phyloP scores from a whole-genome alignment of 2,329 filamentous ascomycete species.

The Tolypocladium tundrense region DNA sequence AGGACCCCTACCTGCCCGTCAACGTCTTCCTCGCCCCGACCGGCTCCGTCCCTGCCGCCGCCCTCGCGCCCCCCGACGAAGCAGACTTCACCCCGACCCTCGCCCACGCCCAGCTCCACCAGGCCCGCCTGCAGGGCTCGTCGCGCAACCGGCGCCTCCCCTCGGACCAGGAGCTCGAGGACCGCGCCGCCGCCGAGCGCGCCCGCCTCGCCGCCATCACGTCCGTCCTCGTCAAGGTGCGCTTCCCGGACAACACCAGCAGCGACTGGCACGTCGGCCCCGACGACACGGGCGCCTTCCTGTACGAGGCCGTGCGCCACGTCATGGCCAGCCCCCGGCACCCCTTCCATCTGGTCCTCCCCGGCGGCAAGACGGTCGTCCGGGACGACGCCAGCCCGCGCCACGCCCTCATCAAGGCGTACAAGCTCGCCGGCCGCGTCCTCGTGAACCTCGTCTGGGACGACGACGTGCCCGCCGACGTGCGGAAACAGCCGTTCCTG shows the following conservation, averaged over 20 bases:
- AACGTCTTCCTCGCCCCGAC: constrained; percentile 71
- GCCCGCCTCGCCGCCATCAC: constrained; percentile 56
- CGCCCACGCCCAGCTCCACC: constrained; percentile 65
- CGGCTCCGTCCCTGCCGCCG: constrained; percentile 64
- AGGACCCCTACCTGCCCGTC: constrained; percentile 39
- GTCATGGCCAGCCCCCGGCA: constrained; percentile 57
- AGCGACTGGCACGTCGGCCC: constrained; percentile 63
- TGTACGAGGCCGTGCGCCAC: constrained; percentile 65
- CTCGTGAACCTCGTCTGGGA: constrained; percentile 71
- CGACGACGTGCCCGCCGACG: constrained; percentile 45
- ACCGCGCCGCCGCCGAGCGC: constrained; percentile 54
- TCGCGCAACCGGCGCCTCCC: constrained; percentile 66
- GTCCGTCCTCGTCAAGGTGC: constrained; percentile 65
- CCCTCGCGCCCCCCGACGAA: constrained; percentile 55
- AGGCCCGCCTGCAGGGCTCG: constrained; percentile 51
- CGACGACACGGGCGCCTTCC: constrained; percentile 54
- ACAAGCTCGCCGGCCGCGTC: constrained; percentile 61
- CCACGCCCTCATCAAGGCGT: constrained; percentile 57
- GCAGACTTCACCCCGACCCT: constrained; percentile 68
- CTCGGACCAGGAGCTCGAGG: constrained; percentile 73
- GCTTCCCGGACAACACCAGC: constrained; percentile 78
- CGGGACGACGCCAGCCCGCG: constrained; percentile 33
- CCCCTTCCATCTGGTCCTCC: constrained; percentile 62
- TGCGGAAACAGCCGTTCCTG: constrained; percentile 48
- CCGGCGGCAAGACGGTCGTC: constrained; percentile 41